Conservation (phyloP, 768 basidiomycete species). For the Lentinula edodes region DNA sequence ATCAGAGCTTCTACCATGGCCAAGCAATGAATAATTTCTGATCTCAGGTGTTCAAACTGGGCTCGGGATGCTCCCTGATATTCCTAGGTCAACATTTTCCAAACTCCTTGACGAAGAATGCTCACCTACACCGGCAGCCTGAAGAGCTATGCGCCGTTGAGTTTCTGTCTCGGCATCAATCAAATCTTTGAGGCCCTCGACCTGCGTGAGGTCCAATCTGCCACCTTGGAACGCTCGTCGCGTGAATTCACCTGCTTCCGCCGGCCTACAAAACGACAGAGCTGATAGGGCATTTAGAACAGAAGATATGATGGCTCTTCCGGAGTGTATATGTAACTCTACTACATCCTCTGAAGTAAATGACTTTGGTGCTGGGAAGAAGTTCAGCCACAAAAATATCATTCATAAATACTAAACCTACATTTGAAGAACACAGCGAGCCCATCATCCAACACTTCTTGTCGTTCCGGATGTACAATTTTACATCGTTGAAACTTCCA, state of each 20-base stretch:
- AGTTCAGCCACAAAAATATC: not conserved
- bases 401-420: constrained; percentile 15
- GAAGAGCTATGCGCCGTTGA: constrained; percentile 70
- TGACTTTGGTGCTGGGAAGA: constrained; percentile 58
- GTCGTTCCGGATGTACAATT: constrained; percentile 56
- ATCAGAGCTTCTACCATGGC: constrained; percentile 85
- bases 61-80: constrained; percentile 58
- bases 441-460: constrained; percentile 70
- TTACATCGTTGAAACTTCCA: constrained; percentile 69
- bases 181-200: constrained; percentile 82
- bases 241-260: constrained; percentile 87
- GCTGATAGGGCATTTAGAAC: constrained; percentile 58
- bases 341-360: constrained; percentile 81
- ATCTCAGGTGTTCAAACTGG: constrained; percentile 59
- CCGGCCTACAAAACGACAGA: constrained; percentile 65
- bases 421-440: constrained; percentile 81
- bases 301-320: constrained; percentile 71
- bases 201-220: constrained; percentile 81
- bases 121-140: constrained; percentile 57
- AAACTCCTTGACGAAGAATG: not conserved
- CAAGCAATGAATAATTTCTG: constrained; percentile 63
- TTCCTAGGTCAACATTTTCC: constrained; percentile 6
- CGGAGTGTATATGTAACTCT: constrained; percentile 86
- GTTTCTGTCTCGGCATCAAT: constrained; percentile 85
- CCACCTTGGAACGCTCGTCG: constrained; percentile 78